Percentiles rank a stretch among this genome's conserved stretches.
Evolutionary conservation across 768 basidiomycete genomes (phyloP).

Genomic region (Amylocystis lapponica): DNA sequence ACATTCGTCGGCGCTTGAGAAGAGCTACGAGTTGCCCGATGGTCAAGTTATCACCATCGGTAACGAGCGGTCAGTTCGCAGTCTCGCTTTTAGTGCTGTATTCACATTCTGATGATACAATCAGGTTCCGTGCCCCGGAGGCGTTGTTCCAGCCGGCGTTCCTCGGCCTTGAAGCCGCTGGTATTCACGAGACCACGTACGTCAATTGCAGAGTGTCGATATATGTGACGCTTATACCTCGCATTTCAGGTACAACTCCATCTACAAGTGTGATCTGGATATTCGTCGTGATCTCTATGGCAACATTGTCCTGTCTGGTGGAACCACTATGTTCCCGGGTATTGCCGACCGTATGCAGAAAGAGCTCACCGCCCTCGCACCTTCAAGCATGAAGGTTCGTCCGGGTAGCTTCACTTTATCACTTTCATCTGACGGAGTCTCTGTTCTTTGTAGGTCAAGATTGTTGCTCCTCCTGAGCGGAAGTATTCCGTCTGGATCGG

Average conservation of each 20-base stretch:
- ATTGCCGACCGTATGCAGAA: slow-evolving; percentile 69
- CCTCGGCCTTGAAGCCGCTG: slow-evolving; percentile 69
- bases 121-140: slow-evolving; percentile 80
- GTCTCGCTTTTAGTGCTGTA: background rate
- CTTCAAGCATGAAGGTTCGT: slow-evolving; percentile 58
- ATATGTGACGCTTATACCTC: background rate
- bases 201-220: slow-evolving; percentile 8
- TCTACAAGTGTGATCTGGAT: slow-evolving; percentile 65
- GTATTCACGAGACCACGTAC: slow-evolving; percentile 83
- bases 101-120: slow-evolving; percentile 30
- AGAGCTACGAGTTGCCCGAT: slow-evolving; percentile 67
- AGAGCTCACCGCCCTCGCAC: slow-evolving; percentile 61
- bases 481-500: slow-evolving; percentile 67
- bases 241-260: slow-evolving; percentile 56
- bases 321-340: slow-evolving; percentile 59
- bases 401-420: background rate
- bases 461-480: slow-evolving; percentile 63
- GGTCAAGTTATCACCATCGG: slow-evolving; percentile 74
- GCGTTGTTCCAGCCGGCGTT: slow-evolving; percentile 92
- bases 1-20: slow-evolving; percentile 59
- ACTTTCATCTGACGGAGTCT: slow-evolving; percentile 5
- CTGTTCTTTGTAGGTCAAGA: slow-evolving; percentile 38
- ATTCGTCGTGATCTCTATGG: slow-evolving; percentile 52
- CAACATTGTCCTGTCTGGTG: slow-evolving; percentile 58
- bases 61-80: slow-evolving; percentile 61